Base-by-base conservation (phyloP, 2,329 filamentous ascomycete species). In the Dactylella cylindrospora region DNA sequence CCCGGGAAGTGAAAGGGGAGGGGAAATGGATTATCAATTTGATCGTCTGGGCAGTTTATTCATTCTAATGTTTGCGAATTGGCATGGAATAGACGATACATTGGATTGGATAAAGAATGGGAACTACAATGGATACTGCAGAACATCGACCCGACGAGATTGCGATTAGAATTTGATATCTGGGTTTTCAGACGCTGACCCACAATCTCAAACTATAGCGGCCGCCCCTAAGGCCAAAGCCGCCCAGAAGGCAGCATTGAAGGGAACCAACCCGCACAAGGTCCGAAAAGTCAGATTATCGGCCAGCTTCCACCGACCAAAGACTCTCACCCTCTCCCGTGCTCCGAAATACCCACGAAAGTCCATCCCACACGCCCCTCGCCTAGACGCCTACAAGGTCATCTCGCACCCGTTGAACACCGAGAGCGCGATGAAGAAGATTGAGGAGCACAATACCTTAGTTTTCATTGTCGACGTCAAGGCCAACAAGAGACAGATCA, bases 341-440 rank as follows among this genome's bases (percentile, higher is more conserved):
- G 77, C 85, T 44, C 90, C 91, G 76, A 95, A 95, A 81, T 97
- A 95, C 83, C 90, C 88, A 70, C 90, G 91, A 81, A 95, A 93
- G 83, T 90, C 89, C 70, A 84, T 98, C 75, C 85, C 88, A 72
- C 86, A 91, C 76, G 82, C 83, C 75, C 86, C 90, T 71, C 87
- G 90, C 72, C 88, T 98, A 73, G 93, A 98, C 79, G 88, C 91
- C 80, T 88, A 90, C 84, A 96, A 95, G 85, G 82, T 97, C 76
- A 86, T 98, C 77, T 81, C 97, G 74, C 89, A 96, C 84, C 93
- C 93, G 70, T 84, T 98, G 75, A 98, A 98, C 86, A 98, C 93
- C 65, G 93, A 98, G 86, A 93, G 86, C 74, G 93, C 94, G 74
- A 97, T 98, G 91, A 98, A 98, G 89, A 96, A 96, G 87, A 96